Conservation (phyloP, 805 yeast species). For the Yamadazyma akitaensis region DNA sequence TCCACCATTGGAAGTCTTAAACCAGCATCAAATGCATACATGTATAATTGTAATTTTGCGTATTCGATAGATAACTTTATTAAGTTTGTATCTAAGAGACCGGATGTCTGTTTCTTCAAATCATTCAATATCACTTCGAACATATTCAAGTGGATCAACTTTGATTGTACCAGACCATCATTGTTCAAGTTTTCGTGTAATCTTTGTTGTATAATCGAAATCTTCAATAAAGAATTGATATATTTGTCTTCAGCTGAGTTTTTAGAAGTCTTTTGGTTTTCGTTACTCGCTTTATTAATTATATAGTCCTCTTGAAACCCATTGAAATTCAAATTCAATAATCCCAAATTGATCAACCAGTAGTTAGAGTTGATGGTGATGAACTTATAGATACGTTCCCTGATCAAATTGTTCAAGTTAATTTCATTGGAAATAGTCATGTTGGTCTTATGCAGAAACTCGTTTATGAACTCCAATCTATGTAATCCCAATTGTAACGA, state of each 20-base stretch:
- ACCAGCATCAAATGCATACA: slow-evolving; percentile 29
- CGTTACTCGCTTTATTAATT: slow-evolving; percentile 27
- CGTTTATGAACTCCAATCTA: slow-evolving; percentile 38
- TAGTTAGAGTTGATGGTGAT: slow-evolving; percentile 41
- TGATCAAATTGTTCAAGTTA: slow-evolving; percentile 30
- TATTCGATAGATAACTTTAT: slow-evolving; percentile 32
- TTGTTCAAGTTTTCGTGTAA: slow-evolving; percentile 37
- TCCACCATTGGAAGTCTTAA: slow-evolving; percentile 23
- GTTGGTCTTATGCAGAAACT: slow-evolving; percentile 36
- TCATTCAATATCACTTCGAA: slow-evolving; percentile 39
- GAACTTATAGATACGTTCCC: slow-evolving; percentile 42
- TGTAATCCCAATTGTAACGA: slow-evolving; percentile 43
- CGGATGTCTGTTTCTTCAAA: slow-evolving; percentile 17
- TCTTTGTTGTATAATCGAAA: slow-evolving; percentile 38
- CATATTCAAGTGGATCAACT: slow-evolving; percentile 39
- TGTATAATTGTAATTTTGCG: slow-evolving; percentile 36
- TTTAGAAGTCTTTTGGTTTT: slow-evolving; percentile 12
- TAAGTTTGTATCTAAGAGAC: slow-evolving; percentile 21
- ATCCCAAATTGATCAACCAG: slow-evolving; percentile 40
- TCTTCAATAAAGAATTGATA: slow-evolving; percentile 24
- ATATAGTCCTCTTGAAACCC: slow-evolving; percentile 37
- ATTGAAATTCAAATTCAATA: slow-evolving; percentile 28
- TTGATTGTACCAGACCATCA: slow-evolving; percentile 20
- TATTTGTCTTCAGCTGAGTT: slow-evolving; percentile 18
- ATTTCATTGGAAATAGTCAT: slow-evolving; percentile 22